These are phyloP conservation scores for Carex myosuroides DNA, from an alignment of 176 grass and related monocot species.

Conservation along the genomic window DNA sequence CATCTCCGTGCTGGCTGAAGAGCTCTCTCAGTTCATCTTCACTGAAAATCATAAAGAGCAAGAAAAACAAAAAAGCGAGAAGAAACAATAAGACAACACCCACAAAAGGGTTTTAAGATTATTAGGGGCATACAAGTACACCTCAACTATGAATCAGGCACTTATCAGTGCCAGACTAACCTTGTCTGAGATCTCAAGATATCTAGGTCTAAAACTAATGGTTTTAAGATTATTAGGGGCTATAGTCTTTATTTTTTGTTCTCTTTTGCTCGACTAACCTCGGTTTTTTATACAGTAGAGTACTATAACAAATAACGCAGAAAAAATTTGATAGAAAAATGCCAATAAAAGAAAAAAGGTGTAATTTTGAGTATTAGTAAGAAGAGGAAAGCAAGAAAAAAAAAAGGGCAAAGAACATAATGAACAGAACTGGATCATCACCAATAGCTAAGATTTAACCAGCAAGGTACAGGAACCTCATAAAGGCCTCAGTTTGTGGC, in stretches of 20 bases:
- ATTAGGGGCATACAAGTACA: not conserved
- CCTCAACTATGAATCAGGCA: slow-evolving; percentile 5
- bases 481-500: not conserved
- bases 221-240: not conserved
- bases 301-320: not conserved
- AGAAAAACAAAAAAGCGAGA: slow-evolving; percentile 24
- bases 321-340: not conserved
- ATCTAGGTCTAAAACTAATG: not conserved
- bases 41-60: slow-evolving; percentile 31
- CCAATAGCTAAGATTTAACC: not conserved
- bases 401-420: not conserved
- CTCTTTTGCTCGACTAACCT: not conserved
- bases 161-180: not conserved
- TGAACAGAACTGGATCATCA: not conserved
- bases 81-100: slow-evolving; percentile 10
- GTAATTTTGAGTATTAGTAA: not conserved
- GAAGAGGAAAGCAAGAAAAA: not conserved
- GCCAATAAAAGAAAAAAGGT: not conserved
- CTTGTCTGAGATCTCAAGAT: not conserved
- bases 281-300: not conserved
- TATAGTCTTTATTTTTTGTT: not conserved
- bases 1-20: slow-evolving; percentile 66
- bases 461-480: not conserved
- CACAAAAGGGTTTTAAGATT: not conserved
- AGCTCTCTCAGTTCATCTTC: slow-evolving; percentile 81